phyloP scores from a whole-genome alignment of 495 filamentous ascomycete genomes.

The Wilcoxina mikolae region DNA sequence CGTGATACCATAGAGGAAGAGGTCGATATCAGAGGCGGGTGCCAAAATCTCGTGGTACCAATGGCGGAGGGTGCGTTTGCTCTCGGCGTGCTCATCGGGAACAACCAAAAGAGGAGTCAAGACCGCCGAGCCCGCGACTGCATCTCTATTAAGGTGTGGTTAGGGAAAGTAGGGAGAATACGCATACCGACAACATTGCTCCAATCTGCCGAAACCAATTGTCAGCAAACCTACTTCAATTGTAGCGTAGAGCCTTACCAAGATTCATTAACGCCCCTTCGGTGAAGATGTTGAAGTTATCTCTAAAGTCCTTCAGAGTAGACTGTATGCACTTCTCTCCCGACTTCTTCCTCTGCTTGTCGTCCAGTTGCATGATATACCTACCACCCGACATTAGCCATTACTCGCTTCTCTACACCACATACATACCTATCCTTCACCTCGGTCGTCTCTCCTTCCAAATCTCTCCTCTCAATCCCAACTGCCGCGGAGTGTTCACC shows the following conservation, averaged over 20 bases:
- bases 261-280: constrained; percentile 40
- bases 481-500: constrained; percentile 37
- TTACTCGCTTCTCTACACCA: not conserved
- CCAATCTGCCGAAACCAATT: not conserved
- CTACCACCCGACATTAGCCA: constrained; percentile 8
- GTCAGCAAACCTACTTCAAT: not conserved
- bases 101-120: constrained; percentile 60
- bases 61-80: constrained; percentile 50
- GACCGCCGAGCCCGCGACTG: constrained; percentile 58
- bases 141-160: constrained; percentile 40
- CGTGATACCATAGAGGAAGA: constrained; percentile 65
- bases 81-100: constrained; percentile 45
- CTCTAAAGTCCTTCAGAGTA: constrained; percentile 50
- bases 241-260: constrained; percentile 12
- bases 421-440: constrained; percentile 37
- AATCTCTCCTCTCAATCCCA: constrained; percentile 48
- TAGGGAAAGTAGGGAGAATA: constrained; percentile 29
- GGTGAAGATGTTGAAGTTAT: constrained; percentile 65
- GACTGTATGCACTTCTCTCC: constrained; percentile 51
- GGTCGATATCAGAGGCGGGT: constrained; percentile 69
- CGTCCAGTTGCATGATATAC: constrained; percentile 55
- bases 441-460: constrained; percentile 42
- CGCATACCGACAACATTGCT: constrained; percentile 8
- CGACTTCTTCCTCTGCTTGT: constrained; percentile 41
- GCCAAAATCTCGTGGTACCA: constrained; percentile 69